Percentiles rank a stretch among this genome's conserved stretches.
These are phyloP conservation scores for Flammula alnicola DNA, from an alignment of 1,284 basidiomycete genomes.

Conservation along the genomic window DNA sequence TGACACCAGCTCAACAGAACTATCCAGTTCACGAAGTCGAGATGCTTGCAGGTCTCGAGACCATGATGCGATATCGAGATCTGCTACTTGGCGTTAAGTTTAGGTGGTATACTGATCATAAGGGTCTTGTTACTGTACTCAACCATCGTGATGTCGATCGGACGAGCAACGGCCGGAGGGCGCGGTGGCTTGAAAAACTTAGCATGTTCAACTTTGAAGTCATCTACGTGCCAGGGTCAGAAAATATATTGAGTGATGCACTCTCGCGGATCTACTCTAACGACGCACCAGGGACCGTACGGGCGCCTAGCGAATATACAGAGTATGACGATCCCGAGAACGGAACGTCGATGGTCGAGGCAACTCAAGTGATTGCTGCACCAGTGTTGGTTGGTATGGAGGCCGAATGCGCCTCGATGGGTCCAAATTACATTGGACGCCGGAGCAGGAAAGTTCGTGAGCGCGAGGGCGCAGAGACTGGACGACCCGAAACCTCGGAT, in stretches of 20 bases:
- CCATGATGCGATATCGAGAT: conserved; percentile 35
- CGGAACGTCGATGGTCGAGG: no score
- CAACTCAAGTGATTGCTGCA: no score
- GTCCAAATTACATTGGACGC: neutral
- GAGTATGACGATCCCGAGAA: no score
- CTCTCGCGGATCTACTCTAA: conserved; percentile 25
- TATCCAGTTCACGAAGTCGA: conserved; percentile 38
- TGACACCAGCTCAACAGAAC: conserved; percentile 37
- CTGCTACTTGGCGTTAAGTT: conserved; percentile 38
- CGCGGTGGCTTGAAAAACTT: conserved; percentile 41
- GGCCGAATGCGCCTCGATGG: neutral
- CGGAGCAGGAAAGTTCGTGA: neutral
- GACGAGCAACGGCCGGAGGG: conserved; percentile 38
- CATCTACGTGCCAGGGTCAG: conserved; percentile 28
- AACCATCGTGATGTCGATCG: conserved; percentile 37
- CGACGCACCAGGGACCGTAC: conserved; percentile 26
- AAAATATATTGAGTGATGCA: conserved; percentile 35
- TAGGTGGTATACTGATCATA: conserved; percentile 42
- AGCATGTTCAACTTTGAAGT: conserved; percentile 35
- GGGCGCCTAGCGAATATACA: conserved; percentile 26
- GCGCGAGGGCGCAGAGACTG: conserved; percentile 14
- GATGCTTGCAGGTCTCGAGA: conserved; percentile 39
- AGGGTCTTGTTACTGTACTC: conserved; percentile 34
- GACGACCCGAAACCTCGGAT: conserved; percentile 17
- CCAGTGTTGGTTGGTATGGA: conserved; percentile 17